Conservation (phyloP, 163 green algal species). For the Chloromonas sp. region DNA sequence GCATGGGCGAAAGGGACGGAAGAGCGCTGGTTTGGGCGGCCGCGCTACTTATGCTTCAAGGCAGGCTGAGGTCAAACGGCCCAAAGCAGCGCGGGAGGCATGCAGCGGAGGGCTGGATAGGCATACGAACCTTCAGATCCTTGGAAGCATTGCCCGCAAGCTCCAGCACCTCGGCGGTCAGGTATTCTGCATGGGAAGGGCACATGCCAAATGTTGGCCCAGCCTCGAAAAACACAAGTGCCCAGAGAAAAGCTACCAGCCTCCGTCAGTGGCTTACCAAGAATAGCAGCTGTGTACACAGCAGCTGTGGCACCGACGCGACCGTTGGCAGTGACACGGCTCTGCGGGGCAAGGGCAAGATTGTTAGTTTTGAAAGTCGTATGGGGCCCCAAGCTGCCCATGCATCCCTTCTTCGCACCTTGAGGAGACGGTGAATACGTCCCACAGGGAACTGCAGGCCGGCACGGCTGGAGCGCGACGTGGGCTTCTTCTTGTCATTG, state of each 20-base stretch:
- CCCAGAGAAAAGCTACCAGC: no score
- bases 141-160: slow-evolving; percentile 98
- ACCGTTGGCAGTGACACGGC: slow-evolving; percentile 87
- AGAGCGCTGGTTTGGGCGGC: no score
- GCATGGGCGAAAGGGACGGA: background rate
- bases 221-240: background rate
- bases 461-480: slow-evolving; percentile 84
- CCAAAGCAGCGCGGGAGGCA: no score
- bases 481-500: slow-evolving; percentile 85
- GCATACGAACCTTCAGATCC: slow-evolving; percentile 80
- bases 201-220: background rate
- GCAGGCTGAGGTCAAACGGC: no score
- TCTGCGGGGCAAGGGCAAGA: slow-evolving; percentile 27
- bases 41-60: no score
- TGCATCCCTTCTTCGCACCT: slow-evolving; percentile 51
- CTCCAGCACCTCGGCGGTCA: slow-evolving; percentile 98
- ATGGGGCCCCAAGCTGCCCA: no score
- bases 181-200: slow-evolving; percentile 78
- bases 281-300: slow-evolving; percentile 96
- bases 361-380: background rate
- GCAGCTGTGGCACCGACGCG: slow-evolving; percentile 96
- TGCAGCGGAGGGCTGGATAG: background rate
- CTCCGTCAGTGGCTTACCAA: slow-evolving; percentile 47
- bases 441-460: slow-evolving; percentile 98
- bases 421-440: slow-evolving; percentile 96